Evolutionary conservation across 805 yeast species (phyloP).

Genomic region (Candida gorgasii): DNA sequence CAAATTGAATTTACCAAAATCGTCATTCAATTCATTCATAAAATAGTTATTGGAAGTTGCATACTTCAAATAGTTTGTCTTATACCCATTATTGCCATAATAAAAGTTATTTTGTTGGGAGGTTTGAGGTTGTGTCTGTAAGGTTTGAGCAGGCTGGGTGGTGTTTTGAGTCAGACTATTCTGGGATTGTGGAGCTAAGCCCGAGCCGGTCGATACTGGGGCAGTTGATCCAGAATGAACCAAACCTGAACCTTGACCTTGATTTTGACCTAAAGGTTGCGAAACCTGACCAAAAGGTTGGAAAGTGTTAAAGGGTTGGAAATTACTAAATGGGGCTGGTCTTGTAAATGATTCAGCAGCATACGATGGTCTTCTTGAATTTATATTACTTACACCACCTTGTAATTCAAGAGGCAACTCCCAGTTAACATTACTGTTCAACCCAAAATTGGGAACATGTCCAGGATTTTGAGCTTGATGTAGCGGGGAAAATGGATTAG

Average conservation of each 20-base stretch:
- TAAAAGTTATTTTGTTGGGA: background rate
- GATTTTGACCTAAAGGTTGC: too few relatives aligned
- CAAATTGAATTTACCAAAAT: conserved; percentile 31
- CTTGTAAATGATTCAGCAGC: conserved; percentile 65
- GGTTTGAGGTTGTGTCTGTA: background rate
- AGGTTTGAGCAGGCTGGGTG: too few relatives aligned
- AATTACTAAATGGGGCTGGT: conserved; percentile 12
- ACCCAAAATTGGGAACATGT: conserved; percentile 35
- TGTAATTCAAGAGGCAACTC: conserved; percentile 57
- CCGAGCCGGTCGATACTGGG: too few relatives aligned
- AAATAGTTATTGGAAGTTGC: conserved; percentile 15
- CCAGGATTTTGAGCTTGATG: conserved; percentile 8
- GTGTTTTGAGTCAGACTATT: too few relatives aligned
- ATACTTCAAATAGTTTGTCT: conserved; percentile 11
- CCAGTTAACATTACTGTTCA: conserved; percentile 1
- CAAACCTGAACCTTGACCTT: too few relatives aligned
- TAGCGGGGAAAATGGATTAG: conserved; percentile 14
- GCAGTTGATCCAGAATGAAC: too few relatives aligned
- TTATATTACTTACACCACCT: conserved; percentile 62
- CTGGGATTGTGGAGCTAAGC: conserved; percentile 1
- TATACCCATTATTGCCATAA: background rate
- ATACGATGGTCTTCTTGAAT: conserved; percentile 71
- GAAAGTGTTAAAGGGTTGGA: conserved; percentile 5
- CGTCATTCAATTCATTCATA: conserved; percentile 30
- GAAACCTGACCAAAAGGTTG: conserved; percentile 2